Evolutionary conservation across 1,139 yeast genomes (phyloP).

Genomic region (Pichia sp.): DNA sequence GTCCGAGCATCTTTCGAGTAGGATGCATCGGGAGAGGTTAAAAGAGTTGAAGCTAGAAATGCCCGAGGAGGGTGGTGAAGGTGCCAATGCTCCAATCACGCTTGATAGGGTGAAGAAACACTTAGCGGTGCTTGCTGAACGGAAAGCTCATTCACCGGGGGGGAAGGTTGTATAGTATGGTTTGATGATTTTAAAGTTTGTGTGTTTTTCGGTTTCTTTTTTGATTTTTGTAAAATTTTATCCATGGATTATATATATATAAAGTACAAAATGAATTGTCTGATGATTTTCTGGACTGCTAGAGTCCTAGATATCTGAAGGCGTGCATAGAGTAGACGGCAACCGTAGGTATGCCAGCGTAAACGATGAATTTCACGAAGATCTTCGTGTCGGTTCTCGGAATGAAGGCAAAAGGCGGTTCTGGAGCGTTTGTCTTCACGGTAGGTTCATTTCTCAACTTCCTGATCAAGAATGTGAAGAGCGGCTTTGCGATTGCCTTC

Average conservation of each 20-base stretch:
- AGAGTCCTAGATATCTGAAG: background rate
- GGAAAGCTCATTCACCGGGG: background rate
- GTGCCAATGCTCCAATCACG: background rate
- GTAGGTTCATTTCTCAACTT: slow-evolving; percentile 40
- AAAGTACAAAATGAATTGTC: background rate
- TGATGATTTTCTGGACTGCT: too few species aligned
- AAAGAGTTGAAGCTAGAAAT: background rate
- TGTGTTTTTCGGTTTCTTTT: background rate
- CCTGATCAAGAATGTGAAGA: slow-evolving; percentile 33
- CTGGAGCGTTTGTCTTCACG: slow-evolving; percentile 27
- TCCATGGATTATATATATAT: background rate
- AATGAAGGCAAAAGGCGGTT: slow-evolving; percentile 41
- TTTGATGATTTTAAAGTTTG: too few species aligned
- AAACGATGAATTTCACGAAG: slow-evolving; percentile 65
- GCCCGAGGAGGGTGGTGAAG: background rate
- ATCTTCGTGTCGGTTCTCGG: slow-evolving; percentile 70
- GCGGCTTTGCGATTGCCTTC: slow-evolving; percentile 64
- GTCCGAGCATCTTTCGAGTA: slow-evolving; percentile 76
- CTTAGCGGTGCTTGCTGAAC: background rate
- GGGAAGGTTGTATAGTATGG: too few species aligned
- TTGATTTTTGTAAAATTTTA: background rate
- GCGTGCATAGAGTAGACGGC: slow-evolving; percentile 34
- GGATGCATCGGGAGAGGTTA: slow-evolving; percentile 41
- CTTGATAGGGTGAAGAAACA: slow-evolving; percentile 7
- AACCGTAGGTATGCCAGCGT: slow-evolving; percentile 64